These are phyloP conservation scores for Pisolithus tinctorius DNA, from an alignment of 768 basidiomycete genomes.

Conservation along the genomic window DNA sequence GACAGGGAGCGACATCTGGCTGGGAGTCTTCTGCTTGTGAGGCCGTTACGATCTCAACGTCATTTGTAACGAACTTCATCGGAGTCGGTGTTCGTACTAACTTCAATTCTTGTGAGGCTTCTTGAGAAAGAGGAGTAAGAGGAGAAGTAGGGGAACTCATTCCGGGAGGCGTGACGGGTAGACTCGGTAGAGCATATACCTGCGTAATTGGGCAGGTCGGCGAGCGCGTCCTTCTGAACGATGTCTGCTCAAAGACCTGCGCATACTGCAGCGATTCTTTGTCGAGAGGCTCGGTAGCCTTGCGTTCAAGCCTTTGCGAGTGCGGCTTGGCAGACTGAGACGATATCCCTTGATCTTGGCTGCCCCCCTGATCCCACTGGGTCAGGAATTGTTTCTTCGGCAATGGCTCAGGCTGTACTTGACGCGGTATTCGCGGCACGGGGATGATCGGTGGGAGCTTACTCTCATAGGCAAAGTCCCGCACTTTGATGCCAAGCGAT, in stretches of 20 bases:
- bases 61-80: constrained; percentile 22
- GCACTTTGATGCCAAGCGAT: constrained; percentile 35
- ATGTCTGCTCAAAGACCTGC: constrained; percentile 16
- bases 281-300: constrained; percentile 30
- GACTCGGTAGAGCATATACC: constrained; percentile 4
- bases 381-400: constrained; percentile 33
- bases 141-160: constrained; percentile 23
- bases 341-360: not conserved
- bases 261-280: constrained; percentile 10
- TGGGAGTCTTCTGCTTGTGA: constrained; percentile 29
- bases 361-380: constrained; percentile 25
- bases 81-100: constrained; percentile 41
- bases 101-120: constrained; percentile 40
- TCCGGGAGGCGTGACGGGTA: constrained; percentile 5
- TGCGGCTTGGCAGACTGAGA: constrained; percentile 7
- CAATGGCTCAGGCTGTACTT: constrained; percentile 39
- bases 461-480: constrained; percentile 66
- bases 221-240: constrained; percentile 11
- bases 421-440: constrained; percentile 40
- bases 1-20: not conserved
- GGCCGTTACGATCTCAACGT: constrained; percentile 27
- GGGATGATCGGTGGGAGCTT: constrained; percentile 54
- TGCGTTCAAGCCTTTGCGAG: constrained; percentile 24
- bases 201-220: constrained; percentile 4
- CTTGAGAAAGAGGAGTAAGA: constrained; percentile 20